Evolutionary conservation across 164 flowering plant genomes (phyloP), one percentile per base, ranked within the genome.

Genomic region (Houttuynia cordata): DNA sequence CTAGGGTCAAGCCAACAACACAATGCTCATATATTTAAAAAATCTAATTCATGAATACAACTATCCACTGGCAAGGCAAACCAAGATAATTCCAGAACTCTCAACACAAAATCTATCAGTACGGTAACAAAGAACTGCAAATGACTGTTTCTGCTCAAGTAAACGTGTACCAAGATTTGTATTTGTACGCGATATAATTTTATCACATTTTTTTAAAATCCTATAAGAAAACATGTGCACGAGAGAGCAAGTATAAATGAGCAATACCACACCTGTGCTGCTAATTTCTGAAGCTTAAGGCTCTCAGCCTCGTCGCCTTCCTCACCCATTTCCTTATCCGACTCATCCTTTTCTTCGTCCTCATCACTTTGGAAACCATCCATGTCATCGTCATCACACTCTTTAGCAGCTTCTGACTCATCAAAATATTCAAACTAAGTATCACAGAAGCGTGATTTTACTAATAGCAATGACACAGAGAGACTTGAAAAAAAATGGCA

Each of bases 251-350:
- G n/a, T n/a, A n/a, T n/a, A n/a, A n/a, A n/a, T n/a, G n/a, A n/a
- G n/a, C n/a, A n/a, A n/a, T n/a, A n/a, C 42, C 72, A 41, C 15
- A 92, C 98, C 95, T 84, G 83, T 50, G 93, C 91, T 41, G 93
- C 97, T 67, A 92, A 74, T 61, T 80, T 87, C 57, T 80, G 79
- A 73, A 92, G 84, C 68, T 66, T 87, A 52, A 69, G 55, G 60
- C 86, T 87, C 57, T 89, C 87, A 63, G 88, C 94, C 75, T 87
- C 98, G 80, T 89, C 91, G 0, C 69, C 82, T 53, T 92, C 96
- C 62, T 60, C 79, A 62, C 96, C 96, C 96, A 88, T 88, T 52
- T 91, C 96, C 73, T 73, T 84, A 75, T 89, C 96, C 56, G 83
- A 81, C 5, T 70, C 87, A 69, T 78, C 86, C 63, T 65, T 86